Conservation (phyloP, 352 stramenopile genomes). For the Globisporangium cystogenes region DNA sequence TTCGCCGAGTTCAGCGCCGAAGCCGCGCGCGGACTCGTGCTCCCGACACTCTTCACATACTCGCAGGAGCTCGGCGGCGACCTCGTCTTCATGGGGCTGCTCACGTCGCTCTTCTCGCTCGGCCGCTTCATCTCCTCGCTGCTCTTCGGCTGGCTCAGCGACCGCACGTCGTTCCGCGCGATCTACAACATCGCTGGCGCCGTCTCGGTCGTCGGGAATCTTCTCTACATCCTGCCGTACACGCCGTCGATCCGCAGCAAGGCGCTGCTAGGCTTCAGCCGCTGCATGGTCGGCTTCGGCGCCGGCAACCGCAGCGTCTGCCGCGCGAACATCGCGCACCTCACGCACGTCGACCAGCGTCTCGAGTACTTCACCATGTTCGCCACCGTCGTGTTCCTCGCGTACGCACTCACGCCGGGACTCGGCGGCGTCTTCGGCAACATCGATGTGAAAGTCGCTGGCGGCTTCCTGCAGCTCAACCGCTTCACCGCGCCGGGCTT, state of each 20-base stretch:
- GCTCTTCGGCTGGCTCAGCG: conserved; percentile 57
- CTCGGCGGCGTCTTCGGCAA: conserved; percentile 44
- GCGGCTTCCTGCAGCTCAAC: conserved; percentile 49
- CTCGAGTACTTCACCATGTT: conserved; percentile 63
- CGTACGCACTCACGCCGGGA: conserved; percentile 64
- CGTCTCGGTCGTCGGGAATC: conserved; percentile 43
- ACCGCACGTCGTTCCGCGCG: conserved; percentile 51
- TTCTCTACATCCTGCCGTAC: conserved; percentile 54
- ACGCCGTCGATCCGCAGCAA: conserved; percentile 27
- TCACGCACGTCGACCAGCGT: conserved; percentile 52
- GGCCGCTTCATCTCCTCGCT: conserved; percentile 55
- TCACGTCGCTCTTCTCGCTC: conserved; percentile 62
- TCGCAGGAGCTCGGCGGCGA: conserved; percentile 46
- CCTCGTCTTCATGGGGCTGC: conserved; percentile 43
- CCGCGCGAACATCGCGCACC: conserved; percentile 56
- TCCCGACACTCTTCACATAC: conserved; percentile 70
- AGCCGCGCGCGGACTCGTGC: conserved; percentile 45
- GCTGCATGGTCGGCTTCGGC: conserved; percentile 64
- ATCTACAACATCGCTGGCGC: conserved; percentile 41
- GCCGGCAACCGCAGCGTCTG: conserved; percentile 70
- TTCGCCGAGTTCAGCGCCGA: conserved; percentile 58
- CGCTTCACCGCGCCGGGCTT: conserved; percentile 49
- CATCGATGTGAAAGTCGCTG: conserved; percentile 27
- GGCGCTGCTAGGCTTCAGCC: conserved; percentile 38
- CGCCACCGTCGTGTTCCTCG: conserved; percentile 63